These are phyloP conservation scores for Pontederia paniculata DNA, from an alignment of 176 grass and related monocot species.

Conservation along the genomic window DNA sequence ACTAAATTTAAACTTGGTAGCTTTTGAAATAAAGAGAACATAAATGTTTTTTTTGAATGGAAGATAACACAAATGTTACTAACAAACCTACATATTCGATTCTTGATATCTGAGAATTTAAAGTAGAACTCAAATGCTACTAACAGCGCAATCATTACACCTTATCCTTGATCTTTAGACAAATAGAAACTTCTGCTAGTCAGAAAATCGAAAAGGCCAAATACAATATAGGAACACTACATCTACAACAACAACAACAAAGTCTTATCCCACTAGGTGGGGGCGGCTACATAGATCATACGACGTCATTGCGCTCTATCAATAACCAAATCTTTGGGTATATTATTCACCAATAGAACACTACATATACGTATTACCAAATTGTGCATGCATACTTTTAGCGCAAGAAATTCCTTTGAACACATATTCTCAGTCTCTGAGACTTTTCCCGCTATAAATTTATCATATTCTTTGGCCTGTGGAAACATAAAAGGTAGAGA, in stretches of 20 bases:
- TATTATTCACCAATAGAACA: constrained; percentile 8
- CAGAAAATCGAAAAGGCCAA: not conserved
- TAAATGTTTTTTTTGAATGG: not conserved
- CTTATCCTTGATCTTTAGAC: constrained; percentile 56
- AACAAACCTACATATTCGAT: not conserved
- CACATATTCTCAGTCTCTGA: constrained; percentile 90
- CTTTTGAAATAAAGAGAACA: not conserved
- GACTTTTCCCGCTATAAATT: constrained; percentile 53
- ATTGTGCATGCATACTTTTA: constrained; percentile 86
- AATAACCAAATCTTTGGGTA: too few relatives aligned
- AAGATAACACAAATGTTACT: too few relatives aligned
- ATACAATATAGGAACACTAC: not conserved
- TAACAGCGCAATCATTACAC: constrained; percentile 30
- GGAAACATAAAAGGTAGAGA: not conserved
- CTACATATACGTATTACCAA: constrained; percentile 36
- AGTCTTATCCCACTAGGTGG: too few relatives aligned
- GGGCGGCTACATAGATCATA: too few relatives aligned
- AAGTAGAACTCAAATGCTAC: constrained; percentile 14
- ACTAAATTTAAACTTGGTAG: not conserved
- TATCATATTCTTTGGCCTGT: constrained; percentile 82
- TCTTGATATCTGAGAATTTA: constrained; percentile 16
- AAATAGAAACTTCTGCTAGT: constrained; percentile 6
- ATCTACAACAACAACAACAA: not conserved
- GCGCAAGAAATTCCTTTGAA: constrained; percentile 82
- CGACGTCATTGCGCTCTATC: too few relatives aligned